A percentile compares a stretch with the other conserved stretches of the same genome.
Evolutionary conservation across 768 basidiomycete species (phyloP).

Genomic region (Strobilomyces dryophilus): DNA sequence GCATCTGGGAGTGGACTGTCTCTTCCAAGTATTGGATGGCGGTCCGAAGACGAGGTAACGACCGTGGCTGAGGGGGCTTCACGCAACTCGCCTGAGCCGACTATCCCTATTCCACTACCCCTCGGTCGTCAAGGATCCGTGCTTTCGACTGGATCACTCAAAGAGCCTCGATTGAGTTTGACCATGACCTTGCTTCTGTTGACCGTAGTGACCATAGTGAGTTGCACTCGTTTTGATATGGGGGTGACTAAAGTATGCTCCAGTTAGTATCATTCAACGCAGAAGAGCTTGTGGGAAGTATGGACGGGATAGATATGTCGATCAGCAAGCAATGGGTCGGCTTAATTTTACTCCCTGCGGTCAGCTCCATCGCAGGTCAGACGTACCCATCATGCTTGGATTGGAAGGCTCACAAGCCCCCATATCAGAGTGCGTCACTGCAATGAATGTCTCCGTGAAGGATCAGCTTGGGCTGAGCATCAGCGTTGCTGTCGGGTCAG

Average conservation of each 20-base stretch:
- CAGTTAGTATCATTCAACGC: conserved; percentile 58
- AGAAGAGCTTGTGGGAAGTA: conserved; percentile 76
- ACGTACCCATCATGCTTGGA: not conserved
- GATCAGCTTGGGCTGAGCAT: conserved; percentile 80
- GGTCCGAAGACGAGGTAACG: conserved; percentile 13
- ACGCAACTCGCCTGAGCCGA: conserved; percentile 9
- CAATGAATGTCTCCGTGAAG: conserved; percentile 84
- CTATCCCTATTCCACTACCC: conserved; percentile 11
- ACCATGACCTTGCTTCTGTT: conserved; percentile 53
- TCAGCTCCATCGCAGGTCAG: conserved; percentile 74
- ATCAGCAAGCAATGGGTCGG: conserved; percentile 89
- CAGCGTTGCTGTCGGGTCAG: conserved; percentile 79
- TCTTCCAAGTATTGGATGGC: conserved; percentile 9
- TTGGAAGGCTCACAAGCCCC: not conserved
- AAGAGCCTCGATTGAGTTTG: conserved; percentile 58
- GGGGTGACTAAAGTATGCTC: not conserved
- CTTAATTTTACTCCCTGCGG: conserved; percentile 81
- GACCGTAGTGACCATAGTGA: conserved; percentile 57
- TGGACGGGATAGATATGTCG: conserved; percentile 67
- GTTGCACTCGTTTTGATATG: conserved; percentile 19
- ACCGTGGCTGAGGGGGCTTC: not conserved
- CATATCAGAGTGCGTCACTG: conserved; percentile 74
- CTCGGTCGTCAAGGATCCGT: conserved; percentile 15
- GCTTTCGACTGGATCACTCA: conserved; percentile 21
- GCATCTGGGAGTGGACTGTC: conserved; percentile 4